Percentiles rank a stretch among this genome's conserved stretches.
These are phyloP conservation scores for Pythium grandisporangium DNA, from an alignment of 352 stramenopile species.

Conservation along the genomic window DNA sequence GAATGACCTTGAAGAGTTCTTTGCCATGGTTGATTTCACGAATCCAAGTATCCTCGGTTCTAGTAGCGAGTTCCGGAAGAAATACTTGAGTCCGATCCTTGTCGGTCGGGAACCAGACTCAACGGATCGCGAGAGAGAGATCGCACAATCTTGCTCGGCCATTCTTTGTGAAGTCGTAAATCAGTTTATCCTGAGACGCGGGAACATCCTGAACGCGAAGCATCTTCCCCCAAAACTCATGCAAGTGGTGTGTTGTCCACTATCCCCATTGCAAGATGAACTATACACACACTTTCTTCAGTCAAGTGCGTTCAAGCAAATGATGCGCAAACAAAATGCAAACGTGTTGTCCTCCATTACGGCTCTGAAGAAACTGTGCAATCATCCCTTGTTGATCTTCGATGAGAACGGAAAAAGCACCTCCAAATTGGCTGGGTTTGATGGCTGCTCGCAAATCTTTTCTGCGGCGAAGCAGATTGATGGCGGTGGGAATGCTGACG, in stretches of 20 bases:
- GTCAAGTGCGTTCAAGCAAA: constrained; percentile 93
- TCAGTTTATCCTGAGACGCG: constrained; percentile 96
- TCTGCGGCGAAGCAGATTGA: constrained; percentile 16
- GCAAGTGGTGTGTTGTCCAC: constrained; percentile 97
- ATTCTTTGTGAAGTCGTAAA: constrained; percentile 97
- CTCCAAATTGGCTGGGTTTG: constrained; percentile 76
- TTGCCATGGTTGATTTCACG: constrained; percentile 93
- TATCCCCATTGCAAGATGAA: constrained; percentile 93
- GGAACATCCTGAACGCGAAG: constrained; percentile 98
- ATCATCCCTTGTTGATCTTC: constrained; percentile 94
- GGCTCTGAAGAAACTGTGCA: constrained; percentile 96
- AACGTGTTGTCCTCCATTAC: constrained; percentile 85
- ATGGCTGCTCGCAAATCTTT: constrained; percentile 66
- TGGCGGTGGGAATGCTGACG: constrained; percentile 1
- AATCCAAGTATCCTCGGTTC: constrained; percentile 79
- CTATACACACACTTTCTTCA: constrained; percentile 95
- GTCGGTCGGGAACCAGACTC: constrained; percentile 86
- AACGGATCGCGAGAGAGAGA: constrained; percentile 66
- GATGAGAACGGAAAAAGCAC: constrained; percentile 75
- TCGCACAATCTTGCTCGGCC: constrained; percentile 84
- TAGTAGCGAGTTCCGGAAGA: constrained; percentile 89
- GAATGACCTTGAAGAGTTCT: constrained; percentile 99
- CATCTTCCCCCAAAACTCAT: constrained; percentile 98
- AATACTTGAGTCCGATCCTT: constrained; percentile 87
- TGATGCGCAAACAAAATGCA: constrained; percentile 92